Evolutionary conservation across 345 rosid species (phyloP).

Genomic region (Salix arbutifolia): DNA sequence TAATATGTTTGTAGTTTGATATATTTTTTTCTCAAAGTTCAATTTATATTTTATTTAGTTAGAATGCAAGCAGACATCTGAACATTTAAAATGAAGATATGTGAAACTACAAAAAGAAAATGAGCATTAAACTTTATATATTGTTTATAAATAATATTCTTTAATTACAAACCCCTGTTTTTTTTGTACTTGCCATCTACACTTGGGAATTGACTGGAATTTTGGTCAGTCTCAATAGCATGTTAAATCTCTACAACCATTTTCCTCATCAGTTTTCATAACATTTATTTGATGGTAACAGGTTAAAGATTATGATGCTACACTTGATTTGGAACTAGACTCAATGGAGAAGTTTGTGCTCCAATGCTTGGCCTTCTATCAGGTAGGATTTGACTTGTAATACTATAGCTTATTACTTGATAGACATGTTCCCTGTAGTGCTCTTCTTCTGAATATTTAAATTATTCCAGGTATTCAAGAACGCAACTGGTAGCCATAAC

Average conservation of each 20-base stretch:
- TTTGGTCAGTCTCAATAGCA: background rate
- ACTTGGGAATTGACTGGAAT: background rate
- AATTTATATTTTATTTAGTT: no score
- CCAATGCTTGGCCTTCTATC: conserved; percentile 94
- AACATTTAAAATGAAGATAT: no score
- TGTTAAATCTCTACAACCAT: background rate
- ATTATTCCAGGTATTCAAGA: background rate
- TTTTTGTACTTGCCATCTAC: no score
- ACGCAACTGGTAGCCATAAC: background rate
- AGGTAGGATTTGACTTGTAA: conserved; percentile 43
- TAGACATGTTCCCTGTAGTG: background rate
- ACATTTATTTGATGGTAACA: conserved; percentile 29
- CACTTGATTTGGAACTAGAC: conserved; percentile 81
- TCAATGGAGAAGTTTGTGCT: conserved; percentile 95
- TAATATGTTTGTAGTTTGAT: no score
- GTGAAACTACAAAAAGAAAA: no score
- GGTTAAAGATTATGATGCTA: conserved; percentile 95
- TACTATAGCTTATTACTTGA: background rate
- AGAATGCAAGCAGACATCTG: no score
- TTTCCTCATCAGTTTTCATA: background rate
- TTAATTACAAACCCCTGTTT: no score
- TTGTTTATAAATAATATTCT: no score
- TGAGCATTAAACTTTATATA: no score
- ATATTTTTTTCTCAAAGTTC: no score
- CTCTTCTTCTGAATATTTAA: background rate